These are phyloP conservation scores for Blastobotrys chiropterorum DNA, from an alignment of 805 yeast species.

Conservation along the genomic window DNA sequence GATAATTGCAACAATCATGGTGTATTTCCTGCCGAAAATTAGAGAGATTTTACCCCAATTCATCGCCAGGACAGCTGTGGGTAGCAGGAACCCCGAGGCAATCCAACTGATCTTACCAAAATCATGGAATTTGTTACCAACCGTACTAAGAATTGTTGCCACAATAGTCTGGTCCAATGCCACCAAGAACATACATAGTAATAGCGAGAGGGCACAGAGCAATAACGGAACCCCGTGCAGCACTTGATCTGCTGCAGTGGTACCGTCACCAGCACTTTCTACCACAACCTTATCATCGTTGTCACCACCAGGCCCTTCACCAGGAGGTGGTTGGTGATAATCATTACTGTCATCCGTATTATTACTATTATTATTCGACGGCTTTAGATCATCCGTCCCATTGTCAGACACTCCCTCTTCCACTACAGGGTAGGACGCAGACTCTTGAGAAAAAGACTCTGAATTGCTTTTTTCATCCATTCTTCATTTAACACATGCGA, in stretches of 20 bases:
- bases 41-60: conserved; percentile 59
- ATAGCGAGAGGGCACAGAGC: conserved; percentile 15
- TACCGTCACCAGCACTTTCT: conserved; percentile 23
- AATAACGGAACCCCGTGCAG: conserved; percentile 19
- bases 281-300: no score
- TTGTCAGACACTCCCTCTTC: no score
- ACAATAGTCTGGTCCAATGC: conserved; percentile 50
- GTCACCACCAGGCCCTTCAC: neutral
- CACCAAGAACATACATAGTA: conserved; percentile 19
- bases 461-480: no score
- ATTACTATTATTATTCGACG: neutral
- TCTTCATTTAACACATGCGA: no score
- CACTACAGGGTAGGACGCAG: no score
- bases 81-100: conserved; percentile 55
- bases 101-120: conserved; percentile 48
- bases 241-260: conserved; percentile 19
- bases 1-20: conserved; percentile 34
- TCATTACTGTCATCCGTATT: neutral
- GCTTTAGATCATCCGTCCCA: no score
- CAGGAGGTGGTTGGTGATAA: no score
- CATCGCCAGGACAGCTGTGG: conserved; percentile 59
- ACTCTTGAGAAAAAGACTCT: no score
- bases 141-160: conserved; percentile 45
- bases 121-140: conserved; percentile 46
- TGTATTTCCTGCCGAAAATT: conserved; percentile 34